Evolutionary conservation across 2,329 filamentous ascomycete species (phyloP).

Genomic region (Rhynchosporium secalis): DNA sequence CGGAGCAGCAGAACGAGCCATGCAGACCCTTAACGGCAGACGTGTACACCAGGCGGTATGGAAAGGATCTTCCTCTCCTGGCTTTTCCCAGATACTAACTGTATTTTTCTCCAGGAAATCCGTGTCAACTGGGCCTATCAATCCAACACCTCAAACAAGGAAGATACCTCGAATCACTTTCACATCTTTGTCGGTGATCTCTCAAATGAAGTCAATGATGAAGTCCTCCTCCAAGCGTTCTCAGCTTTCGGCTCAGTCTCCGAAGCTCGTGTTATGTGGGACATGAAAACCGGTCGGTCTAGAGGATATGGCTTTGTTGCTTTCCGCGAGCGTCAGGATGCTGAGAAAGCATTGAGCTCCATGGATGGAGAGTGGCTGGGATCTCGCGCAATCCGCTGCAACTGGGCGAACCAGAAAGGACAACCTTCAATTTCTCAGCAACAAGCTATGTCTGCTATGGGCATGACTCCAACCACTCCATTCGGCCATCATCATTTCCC

Average conservation of each 20-base stretch:
- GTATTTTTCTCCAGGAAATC: slow-evolving; percentile 69
- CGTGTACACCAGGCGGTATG: slow-evolving; percentile 92
- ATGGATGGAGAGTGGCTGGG: slow-evolving; percentile 99
- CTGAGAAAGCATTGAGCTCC: slow-evolving; percentile 91
- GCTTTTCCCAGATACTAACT: slow-evolving; percentile 24
- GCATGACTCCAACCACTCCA: slow-evolving; percentile 94
- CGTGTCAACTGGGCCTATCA: slow-evolving; percentile 99
- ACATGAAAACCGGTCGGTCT: slow-evolving; percentile 99
- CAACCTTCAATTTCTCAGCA: slow-evolving; percentile 98
- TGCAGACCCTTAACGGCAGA: slow-evolving; percentile 94
- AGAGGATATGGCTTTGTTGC: slow-evolving; percentile 98
- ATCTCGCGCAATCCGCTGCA: slow-evolving; percentile 96
- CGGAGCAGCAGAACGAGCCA: slow-evolving; percentile 91
- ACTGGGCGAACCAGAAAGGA: slow-evolving; percentile 99
- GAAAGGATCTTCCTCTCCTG: slow-evolving; percentile 20
- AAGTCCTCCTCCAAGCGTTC: slow-evolving; percentile 90
- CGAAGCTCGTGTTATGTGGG: slow-evolving; percentile 99
- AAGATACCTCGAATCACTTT: slow-evolving; percentile 97
- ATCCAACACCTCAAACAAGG: slow-evolving; percentile 89
- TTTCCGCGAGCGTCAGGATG: slow-evolving; percentile 89
- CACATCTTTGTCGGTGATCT: slow-evolving; percentile 98
- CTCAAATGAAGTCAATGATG: slow-evolving; percentile 98
- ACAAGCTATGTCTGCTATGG: slow-evolving; percentile 95
- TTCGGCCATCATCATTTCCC: slow-evolving; percentile 98
- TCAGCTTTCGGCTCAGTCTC: slow-evolving; percentile 94